Conservation (phyloP, 768 basidiomycete species). For the Auricularia cornea region DNA sequence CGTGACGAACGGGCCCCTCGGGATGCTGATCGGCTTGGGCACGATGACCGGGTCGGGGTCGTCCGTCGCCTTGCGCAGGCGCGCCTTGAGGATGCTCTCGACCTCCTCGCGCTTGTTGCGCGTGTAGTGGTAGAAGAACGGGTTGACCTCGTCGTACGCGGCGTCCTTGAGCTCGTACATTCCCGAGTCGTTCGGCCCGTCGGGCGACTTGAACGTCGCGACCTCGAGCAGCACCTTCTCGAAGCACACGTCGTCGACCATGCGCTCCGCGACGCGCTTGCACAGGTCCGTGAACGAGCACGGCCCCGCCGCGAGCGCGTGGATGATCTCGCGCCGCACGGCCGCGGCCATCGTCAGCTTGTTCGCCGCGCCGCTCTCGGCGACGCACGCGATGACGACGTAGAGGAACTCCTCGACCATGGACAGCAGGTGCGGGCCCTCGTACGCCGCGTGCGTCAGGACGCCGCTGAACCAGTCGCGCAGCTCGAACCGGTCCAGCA, state of each 20-base stretch:
- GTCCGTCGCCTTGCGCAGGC: conserved; percentile 57
- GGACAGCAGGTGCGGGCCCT: conserved; percentile 59
- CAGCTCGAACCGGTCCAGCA: conserved; percentile 86
- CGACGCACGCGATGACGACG: conserved; percentile 77
- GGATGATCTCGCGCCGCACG: conserved; percentile 79
- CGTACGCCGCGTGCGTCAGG: conserved; percentile 51
- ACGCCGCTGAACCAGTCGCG: conserved; percentile 68
- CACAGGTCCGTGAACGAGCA: conserved; percentile 86
- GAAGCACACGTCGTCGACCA: conserved; percentile 76
- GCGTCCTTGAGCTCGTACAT: conserved; percentile 84
- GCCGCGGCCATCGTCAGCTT: conserved; percentile 54
- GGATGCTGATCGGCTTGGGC: conserved; percentile 61
- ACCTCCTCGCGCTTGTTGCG: conserved; percentile 91
- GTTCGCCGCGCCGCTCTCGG: conserved; percentile 69
- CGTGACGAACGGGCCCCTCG: conserved; percentile 56
- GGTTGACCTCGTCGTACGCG: conserved; percentile 79
- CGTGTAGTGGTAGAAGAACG: conserved; percentile 93
- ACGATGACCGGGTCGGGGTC: conserved; percentile 62
- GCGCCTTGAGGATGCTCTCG: conserved; percentile 59
- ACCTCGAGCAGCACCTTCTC: conserved; percentile 71
- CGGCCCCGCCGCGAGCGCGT: conserved; percentile 81
- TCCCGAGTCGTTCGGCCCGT: conserved; percentile 68
- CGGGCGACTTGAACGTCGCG: conserved; percentile 75
- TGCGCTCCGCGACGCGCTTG: conserved; percentile 83
- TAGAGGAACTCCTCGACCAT: conserved; percentile 92